Percentiles rank a stretch among this genome's conserved stretches.
These are phyloP conservation scores for Baudoinia panamericana DNA, from an alignment of 495 filamentous ascomycete species.

Conservation along the genomic window DNA sequence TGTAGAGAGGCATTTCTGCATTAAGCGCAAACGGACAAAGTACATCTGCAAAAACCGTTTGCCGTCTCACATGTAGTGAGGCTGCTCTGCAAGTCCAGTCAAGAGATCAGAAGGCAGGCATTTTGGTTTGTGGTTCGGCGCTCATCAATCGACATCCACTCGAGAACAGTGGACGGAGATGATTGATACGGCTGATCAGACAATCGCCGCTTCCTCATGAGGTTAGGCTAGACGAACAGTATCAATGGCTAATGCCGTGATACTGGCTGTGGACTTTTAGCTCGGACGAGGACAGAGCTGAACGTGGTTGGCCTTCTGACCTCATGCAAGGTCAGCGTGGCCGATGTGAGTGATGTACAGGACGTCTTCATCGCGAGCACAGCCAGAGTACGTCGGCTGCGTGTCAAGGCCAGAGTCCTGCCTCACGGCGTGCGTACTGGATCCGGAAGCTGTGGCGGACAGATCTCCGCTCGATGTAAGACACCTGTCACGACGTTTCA, in stretches of 20 bases:
- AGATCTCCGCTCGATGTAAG: too few species aligned
- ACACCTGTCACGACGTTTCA: conserved; percentile 8
- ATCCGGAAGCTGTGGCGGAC: conserved; percentile 9
- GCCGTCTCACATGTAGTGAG: conserved; percentile 16
- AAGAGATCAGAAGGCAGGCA: conserved; percentile 5
- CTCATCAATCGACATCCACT: conserved; percentile 25
- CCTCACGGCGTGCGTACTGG: conserved; percentile 10
- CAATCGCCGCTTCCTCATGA: too few species aligned
- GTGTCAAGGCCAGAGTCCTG: background rate
- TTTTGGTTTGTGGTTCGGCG: conserved; percentile 22
- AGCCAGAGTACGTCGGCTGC: background rate
- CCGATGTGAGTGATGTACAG: conserved; percentile 28
- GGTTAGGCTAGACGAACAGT: conserved; percentile 16
- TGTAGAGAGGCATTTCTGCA: conserved; percentile 11
- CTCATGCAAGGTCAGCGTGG: conserved; percentile 10
- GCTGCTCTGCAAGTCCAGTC: conserved; percentile 13
- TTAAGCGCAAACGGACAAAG: conserved; percentile 27
- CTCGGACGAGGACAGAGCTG: conserved; percentile 19
- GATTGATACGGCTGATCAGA: conserved; percentile 31
- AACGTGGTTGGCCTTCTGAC: conserved; percentile 21
- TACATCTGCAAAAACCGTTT: conserved; percentile 34
- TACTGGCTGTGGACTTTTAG: conserved; percentile 20
- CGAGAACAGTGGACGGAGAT: conserved; percentile 20
- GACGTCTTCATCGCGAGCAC: conserved; percentile 24
- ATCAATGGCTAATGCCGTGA: conserved; percentile 17